phyloP scores from a whole-genome alignment of 768 basidiomycete genomes.

The Agaricus blazei region DNA sequence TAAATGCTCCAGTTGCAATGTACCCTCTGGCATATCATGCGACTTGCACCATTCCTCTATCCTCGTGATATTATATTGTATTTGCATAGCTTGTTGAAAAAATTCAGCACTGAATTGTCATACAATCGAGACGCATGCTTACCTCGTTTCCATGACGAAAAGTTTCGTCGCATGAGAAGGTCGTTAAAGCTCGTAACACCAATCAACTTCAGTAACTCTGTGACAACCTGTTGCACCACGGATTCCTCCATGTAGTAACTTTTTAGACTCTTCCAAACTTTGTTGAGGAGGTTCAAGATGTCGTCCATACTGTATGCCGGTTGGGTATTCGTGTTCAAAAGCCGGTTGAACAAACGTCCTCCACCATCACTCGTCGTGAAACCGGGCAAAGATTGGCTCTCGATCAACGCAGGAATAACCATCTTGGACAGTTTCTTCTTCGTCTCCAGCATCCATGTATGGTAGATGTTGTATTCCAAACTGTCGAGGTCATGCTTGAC shows the following conservation, averaged over 20 bases:
- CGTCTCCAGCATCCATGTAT: conserved; percentile 98
- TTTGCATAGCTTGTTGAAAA: conserved; percentile 85
- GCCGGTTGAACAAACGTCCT: conserved; percentile 89
- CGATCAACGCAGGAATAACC: conserved; percentile 98
- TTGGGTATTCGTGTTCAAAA: conserved; percentile 77
- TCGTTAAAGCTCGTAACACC: conserved; percentile 99
- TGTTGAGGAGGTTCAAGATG: conserved; percentile 92
- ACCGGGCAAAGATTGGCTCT: conserved; percentile 95
- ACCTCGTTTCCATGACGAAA: conserved; percentile 99
- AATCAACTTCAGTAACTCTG: conserved; percentile 91
- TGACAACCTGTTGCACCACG: conserved; percentile 92
- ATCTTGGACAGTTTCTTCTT: conserved; percentile 96
- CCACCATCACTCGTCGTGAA: conserved; percentile 95
- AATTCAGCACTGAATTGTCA: background rate
- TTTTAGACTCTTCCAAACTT: conserved; percentile 97
- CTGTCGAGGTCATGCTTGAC: conserved; percentile 99
- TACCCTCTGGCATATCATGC: conserved; percentile 98
- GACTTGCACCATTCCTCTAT: conserved; percentile 99
- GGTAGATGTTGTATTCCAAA: conserved; percentile 99
- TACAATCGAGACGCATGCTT: conserved; percentile 17
- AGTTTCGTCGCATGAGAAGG: conserved; percentile 96
- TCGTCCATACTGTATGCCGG: conserved; percentile 99
- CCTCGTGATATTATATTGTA: conserved; percentile 98
- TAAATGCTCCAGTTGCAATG: conserved; percentile 94
- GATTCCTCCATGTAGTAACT: conserved; percentile 98